phyloP scores from a whole-genome alignment of 805 yeast species.

The Vanderwaltozyma yarrowii region DNA sequence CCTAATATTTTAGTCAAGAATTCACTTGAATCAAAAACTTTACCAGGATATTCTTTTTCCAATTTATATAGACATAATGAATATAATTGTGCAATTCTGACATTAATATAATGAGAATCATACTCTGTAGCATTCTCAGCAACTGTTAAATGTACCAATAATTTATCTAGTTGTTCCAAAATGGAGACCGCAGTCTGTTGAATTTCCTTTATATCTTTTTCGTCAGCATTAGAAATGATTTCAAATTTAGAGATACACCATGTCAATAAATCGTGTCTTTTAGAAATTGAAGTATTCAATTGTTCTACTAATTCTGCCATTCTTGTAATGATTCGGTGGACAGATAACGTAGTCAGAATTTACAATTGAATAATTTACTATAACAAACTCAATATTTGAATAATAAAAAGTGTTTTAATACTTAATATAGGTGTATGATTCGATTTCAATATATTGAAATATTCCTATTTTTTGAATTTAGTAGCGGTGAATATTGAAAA shows the following conservation, averaged over 20 bases:
- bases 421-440: too few species aligned
- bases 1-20: constrained; percentile 17
- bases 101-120: constrained; percentile 17
- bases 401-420: too few species aligned
- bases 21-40: constrained; percentile 22
- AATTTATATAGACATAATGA: constrained; percentile 9
- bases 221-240: neutral
- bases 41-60: constrained; percentile 12
- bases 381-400: too few species aligned
- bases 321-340: neutral
- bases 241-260: constrained; percentile 11
- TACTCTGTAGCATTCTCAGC: constrained; percentile 7
- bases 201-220: neutral
- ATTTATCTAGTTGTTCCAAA: constrained; percentile 7
- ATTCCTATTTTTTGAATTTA: too few species aligned
- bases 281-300: constrained; percentile 6
- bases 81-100: constrained; percentile 16
- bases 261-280: constrained; percentile 17
- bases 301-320: constrained; percentile 1
- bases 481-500: too few species aligned
- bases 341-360: too few species aligned
- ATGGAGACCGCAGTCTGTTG: constrained; percentile 1
- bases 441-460: too few species aligned
- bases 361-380: too few species aligned
- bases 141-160: constrained; percentile 7